Conservation (phyloP, 1,284 basidiomycete genomes). For the Entoloma clypeatum region DNA sequence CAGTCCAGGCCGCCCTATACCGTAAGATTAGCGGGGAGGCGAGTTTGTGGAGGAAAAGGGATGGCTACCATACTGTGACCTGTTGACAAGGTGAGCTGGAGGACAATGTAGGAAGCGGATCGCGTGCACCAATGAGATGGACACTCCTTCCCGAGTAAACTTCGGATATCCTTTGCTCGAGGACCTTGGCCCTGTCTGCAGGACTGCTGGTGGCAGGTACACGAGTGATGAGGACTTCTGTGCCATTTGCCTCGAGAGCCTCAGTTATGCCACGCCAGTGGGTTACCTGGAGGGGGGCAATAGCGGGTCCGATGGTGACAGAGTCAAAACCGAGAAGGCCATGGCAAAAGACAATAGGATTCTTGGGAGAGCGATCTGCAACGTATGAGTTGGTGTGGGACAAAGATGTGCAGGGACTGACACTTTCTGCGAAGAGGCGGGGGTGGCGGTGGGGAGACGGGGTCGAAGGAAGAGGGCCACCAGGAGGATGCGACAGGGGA, state of each 20-base stretch:
- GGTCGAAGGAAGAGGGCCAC: slow-evolving; percentile 16
- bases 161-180: slow-evolving; percentile 77
- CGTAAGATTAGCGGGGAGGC: slow-evolving; percentile 12
- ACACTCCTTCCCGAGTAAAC: slow-evolving; percentile 78
- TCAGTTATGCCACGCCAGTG: slow-evolving; percentile 97
- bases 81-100: slow-evolving; percentile 15
- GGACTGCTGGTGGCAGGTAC: slow-evolving; percentile 90
- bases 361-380: slow-evolving; percentile 68
- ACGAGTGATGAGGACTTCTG: slow-evolving; percentile 88
- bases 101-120: not conserved
- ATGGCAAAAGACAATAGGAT: slow-evolving; percentile 92
- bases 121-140: slow-evolving; percentile 75
- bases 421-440: slow-evolving; percentile 67
- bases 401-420: slow-evolving; percentile 33
- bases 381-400: slow-evolving; percentile 9
- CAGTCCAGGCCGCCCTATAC: slow-evolving; percentile 87
- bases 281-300: slow-evolving; percentile 79
- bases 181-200: slow-evolving; percentile 80
- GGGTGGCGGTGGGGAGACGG: slow-evolving; percentile 39
- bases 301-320: slow-evolving; percentile 65
- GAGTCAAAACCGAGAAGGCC: slow-evolving; percentile 88
- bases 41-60: not conserved
- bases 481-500: slow-evolving; percentile 19
- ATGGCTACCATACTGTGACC: slow-evolving; percentile 84
- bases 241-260: slow-evolving; percentile 82